These are phyloP conservation scores for Nicotiana undulata DNA, from an alignment of 257 asterid genomes.

Conservation along the genomic window DNA sequence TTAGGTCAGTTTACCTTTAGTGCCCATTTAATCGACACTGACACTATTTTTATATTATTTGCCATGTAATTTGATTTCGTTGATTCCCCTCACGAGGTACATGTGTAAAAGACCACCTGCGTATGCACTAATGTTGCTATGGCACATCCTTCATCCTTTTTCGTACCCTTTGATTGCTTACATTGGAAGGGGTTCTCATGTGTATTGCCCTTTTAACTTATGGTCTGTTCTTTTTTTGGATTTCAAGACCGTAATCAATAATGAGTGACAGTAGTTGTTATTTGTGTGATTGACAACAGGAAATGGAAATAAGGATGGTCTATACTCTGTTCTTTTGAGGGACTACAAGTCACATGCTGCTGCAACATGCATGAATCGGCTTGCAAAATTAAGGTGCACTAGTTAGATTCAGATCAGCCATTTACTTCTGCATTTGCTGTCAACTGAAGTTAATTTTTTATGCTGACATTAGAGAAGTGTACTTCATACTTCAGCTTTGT, in stretches of 20 bases:
- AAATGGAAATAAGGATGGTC: constrained; percentile 93
- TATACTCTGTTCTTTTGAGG: constrained; percentile 87
- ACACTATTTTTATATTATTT: background rate
- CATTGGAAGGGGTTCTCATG: background rate
- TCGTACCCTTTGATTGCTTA: background rate
- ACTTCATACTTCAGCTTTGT: background rate
- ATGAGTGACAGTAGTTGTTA: background rate
- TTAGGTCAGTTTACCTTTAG: constrained; percentile 47
- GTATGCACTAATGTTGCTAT: background rate
- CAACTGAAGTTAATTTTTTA: background rate
- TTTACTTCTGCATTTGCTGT: constrained; percentile 5
- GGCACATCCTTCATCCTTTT: background rate
- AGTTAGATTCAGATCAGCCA: constrained; percentile 2
- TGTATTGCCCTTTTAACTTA: background rate
- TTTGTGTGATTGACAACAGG: constrained; percentile 43
- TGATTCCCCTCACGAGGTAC: background rate
- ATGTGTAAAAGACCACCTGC: background rate
- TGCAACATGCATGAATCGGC: constrained; percentile 92
- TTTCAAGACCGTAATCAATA: background rate
- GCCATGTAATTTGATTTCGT: background rate
- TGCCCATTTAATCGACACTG: background rate
- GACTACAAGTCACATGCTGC: constrained; percentile 89
- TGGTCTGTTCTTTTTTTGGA: background rate
- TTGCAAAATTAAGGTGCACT: constrained; percentile 84
- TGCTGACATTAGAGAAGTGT: background rate